Evolutionary conservation across 2,329 filamentous ascomycete genomes (phyloP), one percentile per base, ranked within the genome.

Genomic region (Pseudogymnoascus sp.): DNA sequence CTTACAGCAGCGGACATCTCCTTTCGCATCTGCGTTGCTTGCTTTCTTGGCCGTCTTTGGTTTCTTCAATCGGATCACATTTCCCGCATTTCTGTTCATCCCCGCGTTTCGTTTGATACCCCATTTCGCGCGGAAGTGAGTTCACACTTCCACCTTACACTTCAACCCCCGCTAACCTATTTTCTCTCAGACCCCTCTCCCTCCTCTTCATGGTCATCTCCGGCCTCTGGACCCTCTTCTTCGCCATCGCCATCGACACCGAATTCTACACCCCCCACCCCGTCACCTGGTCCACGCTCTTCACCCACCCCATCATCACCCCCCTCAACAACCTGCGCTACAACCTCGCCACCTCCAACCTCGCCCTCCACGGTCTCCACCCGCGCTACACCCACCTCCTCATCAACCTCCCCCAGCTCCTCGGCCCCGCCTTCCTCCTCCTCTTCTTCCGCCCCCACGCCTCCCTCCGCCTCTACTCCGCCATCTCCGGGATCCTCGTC

Each of bases 21-120:
- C 91, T 64, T 79, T 91, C 69, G 87, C 92, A 19, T 92, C 89
- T 64, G 83, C 85, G 42, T 81, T 95, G 44, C 84, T 99, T 42
- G 91, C 91, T 31, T 86, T 93, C 66, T 85, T 97, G 63, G 82
- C 85, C 62, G 88, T 96, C 13, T 89, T 95, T 71, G 95, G 95
- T 60, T 79, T 93, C 64, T 99, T 99, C 77, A 99, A 97, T 77
- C 87, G 95, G 68, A 97, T 97, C 71, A 99, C 95, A 9, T 97
- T 97, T 75, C 93, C 93, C 53, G 93, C 93, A 13, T 99, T 96
- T 74, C 78, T 99, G 66, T 75, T 96, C 64, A 85, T 97, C 73
- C 93, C 95, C 62, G 88, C 88, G 36, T 78, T 96, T 73, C 87
- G 87, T 72, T 81, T 99, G 72, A 79, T 97, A 74, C 91, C 91